Percentiles rank a stretch among this genome's conserved stretches.
These are phyloP conservation scores for Erysimum cheiri DNA, from an alignment of 441 rosid genomes.

Conservation along the genomic window DNA sequence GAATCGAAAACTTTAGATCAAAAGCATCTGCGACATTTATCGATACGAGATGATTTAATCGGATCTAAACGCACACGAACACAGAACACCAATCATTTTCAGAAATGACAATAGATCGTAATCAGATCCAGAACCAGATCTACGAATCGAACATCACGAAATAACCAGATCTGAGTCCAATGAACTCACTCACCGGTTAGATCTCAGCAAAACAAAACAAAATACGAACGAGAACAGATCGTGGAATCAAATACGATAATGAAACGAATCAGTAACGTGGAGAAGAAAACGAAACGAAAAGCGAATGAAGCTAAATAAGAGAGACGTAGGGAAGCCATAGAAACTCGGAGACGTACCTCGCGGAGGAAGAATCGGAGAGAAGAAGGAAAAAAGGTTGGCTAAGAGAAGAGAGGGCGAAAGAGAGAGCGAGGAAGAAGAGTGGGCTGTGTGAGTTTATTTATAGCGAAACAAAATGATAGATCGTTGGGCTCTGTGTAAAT, in stretches of 20 bases:
- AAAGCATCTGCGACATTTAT: constrained; percentile 24
- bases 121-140: constrained; percentile 52
- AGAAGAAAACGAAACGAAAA: constrained; percentile 13
- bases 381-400: constrained; percentile 36
- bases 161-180: constrained; percentile 34
- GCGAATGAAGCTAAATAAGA: constrained; percentile 19
- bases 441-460: constrained; percentile 45
- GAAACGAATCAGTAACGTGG: constrained; percentile 9
- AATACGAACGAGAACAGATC: constrained; percentile 15
- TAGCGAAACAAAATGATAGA: constrained; percentile 24
- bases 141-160: constrained; percentile 34
- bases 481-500: constrained; percentile 24
- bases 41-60: neutral
- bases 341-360: constrained; percentile 55
- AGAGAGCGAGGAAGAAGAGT: constrained; percentile 48
- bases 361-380: constrained; percentile 54
- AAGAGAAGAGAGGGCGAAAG: constrained; percentile 23
- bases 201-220: constrained; percentile 24
- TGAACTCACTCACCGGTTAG: constrained; percentile 28
- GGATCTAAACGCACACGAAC: constrained; percentile 39
- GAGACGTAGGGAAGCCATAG: constrained; percentile 35
- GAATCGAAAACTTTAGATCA: constrained; percentile 34
- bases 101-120: constrained; percentile 15
- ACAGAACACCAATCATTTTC: constrained; percentile 24
- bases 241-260: constrained; percentile 11